Conservation (phyloP, 208 protist genomes). For the Leptomonas pyrrhocoris region DNA sequence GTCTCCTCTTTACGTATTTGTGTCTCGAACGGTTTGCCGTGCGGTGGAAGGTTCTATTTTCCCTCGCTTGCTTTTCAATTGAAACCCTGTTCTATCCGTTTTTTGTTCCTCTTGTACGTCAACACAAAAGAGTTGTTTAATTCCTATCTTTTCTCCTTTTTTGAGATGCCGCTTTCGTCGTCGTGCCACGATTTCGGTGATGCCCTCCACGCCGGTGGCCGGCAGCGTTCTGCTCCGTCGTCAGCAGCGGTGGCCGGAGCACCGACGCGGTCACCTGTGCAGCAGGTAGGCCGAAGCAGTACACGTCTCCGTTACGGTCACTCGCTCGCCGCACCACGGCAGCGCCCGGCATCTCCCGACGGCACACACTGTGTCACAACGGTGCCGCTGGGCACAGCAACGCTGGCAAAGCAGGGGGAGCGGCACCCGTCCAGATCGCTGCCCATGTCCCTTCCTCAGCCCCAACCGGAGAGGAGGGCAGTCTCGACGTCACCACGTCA, state of each 20-base stretch:
- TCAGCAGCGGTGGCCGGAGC: neutral
- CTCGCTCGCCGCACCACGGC: neutral
- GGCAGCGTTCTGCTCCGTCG: neutral
- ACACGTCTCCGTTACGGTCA: neutral
- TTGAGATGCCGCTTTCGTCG: conserved; percentile 21
- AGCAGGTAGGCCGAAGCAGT: neutral
- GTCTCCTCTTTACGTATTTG: too few relatives aligned
- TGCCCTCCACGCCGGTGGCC: neutral
- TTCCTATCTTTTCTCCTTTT: neutral
- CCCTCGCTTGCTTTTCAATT: too few relatives aligned
- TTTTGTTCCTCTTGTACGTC: too few relatives aligned
- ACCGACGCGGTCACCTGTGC: conserved; percentile 7
- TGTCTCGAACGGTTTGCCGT: too few relatives aligned
- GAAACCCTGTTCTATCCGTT: too few relatives aligned
- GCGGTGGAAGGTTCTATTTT: too few relatives aligned
- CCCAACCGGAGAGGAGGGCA: neutral
- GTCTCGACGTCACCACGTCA: neutral
- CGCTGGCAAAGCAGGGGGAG: neutral
- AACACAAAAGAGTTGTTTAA: too few relatives aligned
- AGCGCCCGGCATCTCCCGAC: conserved; percentile 5
- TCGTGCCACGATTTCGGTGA: conserved; percentile 10
- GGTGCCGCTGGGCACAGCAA: conserved; percentile 4
- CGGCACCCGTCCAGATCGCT: neutral
- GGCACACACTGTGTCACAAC: neutral
- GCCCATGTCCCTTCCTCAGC: neutral